A percentile compares a stretch with the other conserved stretches of the same genome.
phyloP scores from a whole-genome alignment of 164 flowering plant species.

The Paratinospora sagittata region DNA sequence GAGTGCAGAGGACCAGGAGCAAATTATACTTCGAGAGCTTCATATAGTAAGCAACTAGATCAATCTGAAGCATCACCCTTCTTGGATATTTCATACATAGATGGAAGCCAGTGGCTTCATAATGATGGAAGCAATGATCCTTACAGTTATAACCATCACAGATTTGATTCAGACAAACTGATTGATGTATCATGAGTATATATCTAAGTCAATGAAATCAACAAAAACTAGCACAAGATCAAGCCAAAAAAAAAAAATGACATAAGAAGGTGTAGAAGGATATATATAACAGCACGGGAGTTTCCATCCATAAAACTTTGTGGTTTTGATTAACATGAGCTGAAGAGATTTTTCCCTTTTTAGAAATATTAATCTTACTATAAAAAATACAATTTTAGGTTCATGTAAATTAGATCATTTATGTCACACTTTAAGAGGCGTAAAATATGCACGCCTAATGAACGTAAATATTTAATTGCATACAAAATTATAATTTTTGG shows the following conservation, averaged over 20 bases:
- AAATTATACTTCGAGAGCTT: slow-evolving; percentile 34
- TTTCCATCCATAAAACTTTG: no score
- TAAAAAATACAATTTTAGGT: no score
- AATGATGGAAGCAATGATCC: slow-evolving; percentile 3
- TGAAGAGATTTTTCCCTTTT: no score
- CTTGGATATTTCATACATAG: slow-evolving; percentile 51
- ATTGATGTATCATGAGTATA: not conserved
- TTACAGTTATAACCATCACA: not conserved
- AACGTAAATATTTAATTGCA: no score
- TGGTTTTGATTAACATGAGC: no score
- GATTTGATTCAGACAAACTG: slow-evolving; percentile 10
- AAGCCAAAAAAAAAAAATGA: not conserved
- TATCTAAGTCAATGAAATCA: not conserved
- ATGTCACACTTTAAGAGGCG: no score
- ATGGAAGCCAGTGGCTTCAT: slow-evolving; percentile 66
- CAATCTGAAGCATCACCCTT: slow-evolving; percentile 44
- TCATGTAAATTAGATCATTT: no score
- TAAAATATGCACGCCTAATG: no score
- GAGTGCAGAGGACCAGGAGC: slow-evolving; percentile 65
- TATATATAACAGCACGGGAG: no score
- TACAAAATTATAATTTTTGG: no score
- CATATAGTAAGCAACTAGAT: slow-evolving; percentile 50
- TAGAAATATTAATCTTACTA: no score
- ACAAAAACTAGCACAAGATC: not conserved
- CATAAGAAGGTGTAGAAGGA: no score